A percentile compares a stretch with the other conserved stretches of the same genome.
These are phyloP conservation scores for Pelargonium citronellum DNA, from an alignment of 441 rosid species.

Conservation along the genomic window DNA sequence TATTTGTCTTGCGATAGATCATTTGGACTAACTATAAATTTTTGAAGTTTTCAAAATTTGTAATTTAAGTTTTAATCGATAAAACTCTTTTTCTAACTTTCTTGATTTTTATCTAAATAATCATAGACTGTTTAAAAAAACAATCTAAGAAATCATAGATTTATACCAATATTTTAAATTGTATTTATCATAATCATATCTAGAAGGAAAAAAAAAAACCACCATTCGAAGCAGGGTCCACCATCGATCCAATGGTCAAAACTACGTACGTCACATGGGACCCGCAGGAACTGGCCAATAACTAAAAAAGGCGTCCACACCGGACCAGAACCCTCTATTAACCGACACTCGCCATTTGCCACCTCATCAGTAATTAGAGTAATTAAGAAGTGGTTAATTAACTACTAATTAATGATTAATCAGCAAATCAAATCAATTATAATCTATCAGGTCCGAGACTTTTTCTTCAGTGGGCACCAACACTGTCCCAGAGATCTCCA, in stretches of 20 bases:
- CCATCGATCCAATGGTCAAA: neutral
- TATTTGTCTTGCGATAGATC: too few relatives aligned
- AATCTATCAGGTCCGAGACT: neutral
- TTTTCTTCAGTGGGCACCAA: neutral
- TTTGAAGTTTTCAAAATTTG: too few relatives aligned
- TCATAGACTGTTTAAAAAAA: too few relatives aligned
- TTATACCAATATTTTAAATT: too few relatives aligned
- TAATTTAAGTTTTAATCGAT: too few relatives aligned
- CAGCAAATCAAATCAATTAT: neutral
- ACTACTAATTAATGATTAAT: conserved; percentile 2
- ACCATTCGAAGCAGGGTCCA: neutral
- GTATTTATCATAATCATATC: neutral
- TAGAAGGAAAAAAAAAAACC: neutral
- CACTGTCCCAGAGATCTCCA: neutral
- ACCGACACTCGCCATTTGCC: conserved; percentile 3
- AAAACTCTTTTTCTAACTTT: too few relatives aligned
- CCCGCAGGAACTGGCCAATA: conserved; percentile 1
- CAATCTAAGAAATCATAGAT: too few relatives aligned
- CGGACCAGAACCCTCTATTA: neutral
- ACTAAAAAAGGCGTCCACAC: neutral
- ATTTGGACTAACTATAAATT: too few relatives aligned
- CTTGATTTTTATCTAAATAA: too few relatives aligned
- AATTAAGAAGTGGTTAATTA: conserved; percentile 7
- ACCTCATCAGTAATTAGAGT: neutral
- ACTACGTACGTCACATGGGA: neutral